phyloP scores from a whole-genome alignment of 495 filamentous ascomycete genomes.

The Neurospora hispaniola region DNA sequence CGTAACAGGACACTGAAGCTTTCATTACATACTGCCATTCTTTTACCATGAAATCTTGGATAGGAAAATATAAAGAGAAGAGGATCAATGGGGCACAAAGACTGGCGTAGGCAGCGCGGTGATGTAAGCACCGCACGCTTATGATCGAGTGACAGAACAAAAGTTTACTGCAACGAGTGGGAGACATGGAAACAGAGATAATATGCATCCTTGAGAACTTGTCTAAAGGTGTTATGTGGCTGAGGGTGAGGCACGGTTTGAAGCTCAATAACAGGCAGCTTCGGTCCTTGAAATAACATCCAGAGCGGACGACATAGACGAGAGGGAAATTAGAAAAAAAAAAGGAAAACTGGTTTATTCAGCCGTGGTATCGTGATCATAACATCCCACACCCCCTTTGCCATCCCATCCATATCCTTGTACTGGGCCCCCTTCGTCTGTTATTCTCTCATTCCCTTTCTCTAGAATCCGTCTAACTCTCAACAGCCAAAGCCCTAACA shows the following conservation, averaged over 20 bases:
- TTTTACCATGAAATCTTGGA: background rate
- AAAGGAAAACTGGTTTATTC: background rate
- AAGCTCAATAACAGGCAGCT: background rate
- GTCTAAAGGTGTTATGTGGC: background rate
- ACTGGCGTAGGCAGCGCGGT: background rate
- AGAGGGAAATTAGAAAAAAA: background rate
- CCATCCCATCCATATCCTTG: background rate
- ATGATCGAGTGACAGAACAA: background rate
- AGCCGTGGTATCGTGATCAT: background rate
- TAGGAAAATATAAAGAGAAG: background rate
- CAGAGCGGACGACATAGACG: background rate
- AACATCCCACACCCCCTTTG: background rate
- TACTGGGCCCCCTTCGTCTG: background rate
- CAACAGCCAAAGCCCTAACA: conserved; percentile 62
- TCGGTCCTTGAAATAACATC: background rate
- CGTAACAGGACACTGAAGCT: background rate
- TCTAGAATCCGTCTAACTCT: conserved; percentile 37
- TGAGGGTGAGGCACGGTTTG: background rate
- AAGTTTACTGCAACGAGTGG: background rate
- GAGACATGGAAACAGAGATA: background rate
- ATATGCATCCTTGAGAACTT: background rate
- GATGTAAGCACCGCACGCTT: background rate
- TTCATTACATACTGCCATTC: background rate
- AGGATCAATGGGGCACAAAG: background rate
- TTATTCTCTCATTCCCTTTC: background rate